Evolutionary conservation across 2,329 filamentous ascomycete genomes (phyloP), one percentile per base, ranked within the genome.

Genomic region (Ascocoryne sarcoides): DNA sequence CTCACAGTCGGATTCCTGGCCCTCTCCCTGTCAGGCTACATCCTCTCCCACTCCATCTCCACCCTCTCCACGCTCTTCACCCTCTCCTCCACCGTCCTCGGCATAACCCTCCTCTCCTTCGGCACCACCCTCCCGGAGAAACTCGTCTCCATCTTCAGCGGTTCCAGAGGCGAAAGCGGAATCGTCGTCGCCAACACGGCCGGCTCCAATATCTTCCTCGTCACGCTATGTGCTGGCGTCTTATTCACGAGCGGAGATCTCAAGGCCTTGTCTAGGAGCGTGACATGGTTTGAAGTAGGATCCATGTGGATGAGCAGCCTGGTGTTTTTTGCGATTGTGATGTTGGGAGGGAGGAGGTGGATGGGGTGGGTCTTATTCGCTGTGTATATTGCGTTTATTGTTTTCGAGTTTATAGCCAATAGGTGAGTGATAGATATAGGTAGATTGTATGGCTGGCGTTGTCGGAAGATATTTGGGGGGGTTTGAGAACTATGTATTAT

Each of bases 101-200:
- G 69, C 7, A 53, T 71, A 12, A 65, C 65, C 0, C 51, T 73
- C 16, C 56, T 75, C 28, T 63, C 69, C 1, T 60, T 76, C 45
- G 70, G 68, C 4, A 75, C 70, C 0, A 74, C 70, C 0, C 55
- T 75, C 1, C 71, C 71, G 0, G 70, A 75, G 48, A 74, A 74
- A 48, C 61, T 73, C 29, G 50, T 75, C 34, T 65, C 71, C 1
- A 58, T 73, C 3, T 45, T 73, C 17, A 69, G 68, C 43, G 66
- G 68, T 12, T 57, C 50, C 9, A 62, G 65, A 10, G 69, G 67
- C 4, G 65, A 73, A 14, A 52, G 56, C 2, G 69, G 69, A 1
- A 70, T 75, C 34, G 51, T 75, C 7, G 66, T 70, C 4, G 71
- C 70, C 0, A 73, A 68, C 32, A 71, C 69, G 3, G 69, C 65